A percentile compares a stretch with the other conserved stretches of the same genome.
These are phyloP conservation scores for Trichothecium roseum DNA, from an alignment of 2,329 filamentous ascomycete species.

Conservation along the genomic window DNA sequence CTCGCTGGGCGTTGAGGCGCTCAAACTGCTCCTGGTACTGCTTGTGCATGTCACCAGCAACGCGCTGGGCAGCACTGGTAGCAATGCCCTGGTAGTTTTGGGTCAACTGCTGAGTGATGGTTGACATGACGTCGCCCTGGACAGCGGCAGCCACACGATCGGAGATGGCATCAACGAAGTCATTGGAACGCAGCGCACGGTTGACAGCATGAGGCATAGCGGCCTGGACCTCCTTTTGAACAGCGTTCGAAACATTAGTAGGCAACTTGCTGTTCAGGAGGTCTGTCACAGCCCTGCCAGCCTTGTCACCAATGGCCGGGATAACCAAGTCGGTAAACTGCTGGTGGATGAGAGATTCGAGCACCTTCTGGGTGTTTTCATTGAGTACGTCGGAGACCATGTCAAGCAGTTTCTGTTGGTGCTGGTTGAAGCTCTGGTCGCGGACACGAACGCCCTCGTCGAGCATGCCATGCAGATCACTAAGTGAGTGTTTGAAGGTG, in stretches of 20 bases:
- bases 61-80: slow-evolving; percentile 54
- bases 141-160: slow-evolving; percentile 63
- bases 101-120: slow-evolving; percentile 52
- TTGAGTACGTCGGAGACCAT: slow-evolving; percentile 51
- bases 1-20: slow-evolving; percentile 38
- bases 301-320: slow-evolving; percentile 60
- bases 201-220: slow-evolving; percentile 53
- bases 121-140: slow-evolving; percentile 55
- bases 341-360: slow-evolving; percentile 64
- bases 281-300: slow-evolving; percentile 58
- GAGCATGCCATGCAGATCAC: slow-evolving; percentile 51
- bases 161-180: slow-evolving; percentile 57
- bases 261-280: slow-evolving; percentile 60
- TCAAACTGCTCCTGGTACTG: slow-evolving; percentile 41
- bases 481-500: slow-evolving; percentile 45
- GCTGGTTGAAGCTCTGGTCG: slow-evolving; percentile 40
- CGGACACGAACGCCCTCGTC: slow-evolving; percentile 52
- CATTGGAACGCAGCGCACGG: slow-evolving; percentile 54
- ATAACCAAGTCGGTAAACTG: slow-evolving; percentile 69
- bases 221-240: slow-evolving; percentile 66
- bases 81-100: slow-evolving; percentile 57
- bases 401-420: slow-evolving; percentile 44
- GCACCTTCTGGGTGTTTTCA: slow-evolving; percentile 57
- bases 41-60: slow-evolving; percentile 58
- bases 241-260: slow-evolving; percentile 50